Evolutionary conservation across 2,329 filamentous ascomycete genomes (phyloP), one percentile per base, ranked within the genome.

Genomic region (Hypoxylon sp.): DNA sequence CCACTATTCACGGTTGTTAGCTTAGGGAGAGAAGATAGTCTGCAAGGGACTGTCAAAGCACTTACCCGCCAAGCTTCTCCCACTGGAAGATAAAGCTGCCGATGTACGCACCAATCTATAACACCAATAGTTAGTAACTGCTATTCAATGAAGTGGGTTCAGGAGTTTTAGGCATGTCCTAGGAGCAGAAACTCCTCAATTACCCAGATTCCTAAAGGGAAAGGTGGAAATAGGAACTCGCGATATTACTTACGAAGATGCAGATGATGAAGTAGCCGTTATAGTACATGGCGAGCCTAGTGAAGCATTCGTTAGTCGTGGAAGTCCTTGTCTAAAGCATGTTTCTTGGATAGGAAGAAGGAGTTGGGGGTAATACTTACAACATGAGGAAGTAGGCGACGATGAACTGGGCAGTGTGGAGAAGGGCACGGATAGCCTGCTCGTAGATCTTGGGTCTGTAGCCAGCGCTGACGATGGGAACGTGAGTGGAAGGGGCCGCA

Each of bases 301-400:
- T 46, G 3, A 19, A 52, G 36, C 5, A 50, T 6, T 25, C n/a
- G 19, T 61, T 32, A 64, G 58, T 48, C 4, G 19, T 38, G n/a
- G 25, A 3, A n/a, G 9, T 43, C 17, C n/a, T 9, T 49, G 55
- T 36, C 1, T 30, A 21, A 11, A 7, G 21, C 11, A 43, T 10
- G 51, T 23, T 46, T 34, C n/a, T 14, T 43, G 17, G 4, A 3
- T 36, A 56, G n/a, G 19, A n/a, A 19, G 14, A 30, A 21, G 21
- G 30, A 30, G 21, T 21, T 11, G 3, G 7, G 4, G 17, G 21
- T n/a, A n/a, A n/a, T 11, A 66, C 70, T 2, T 65, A 72, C 81
- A 91, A 80, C 93, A 96, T 95, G 74, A 95, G 79, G 72, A 95
- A 89, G 77, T 95, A 96, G 1, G 91, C 92, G 1, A 93, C 85